Percentiles rank a stretch among this genome's conserved stretches.
Conservation (phyloP, 257 asterid genomes). For the Solanum peruvianum region DNA sequence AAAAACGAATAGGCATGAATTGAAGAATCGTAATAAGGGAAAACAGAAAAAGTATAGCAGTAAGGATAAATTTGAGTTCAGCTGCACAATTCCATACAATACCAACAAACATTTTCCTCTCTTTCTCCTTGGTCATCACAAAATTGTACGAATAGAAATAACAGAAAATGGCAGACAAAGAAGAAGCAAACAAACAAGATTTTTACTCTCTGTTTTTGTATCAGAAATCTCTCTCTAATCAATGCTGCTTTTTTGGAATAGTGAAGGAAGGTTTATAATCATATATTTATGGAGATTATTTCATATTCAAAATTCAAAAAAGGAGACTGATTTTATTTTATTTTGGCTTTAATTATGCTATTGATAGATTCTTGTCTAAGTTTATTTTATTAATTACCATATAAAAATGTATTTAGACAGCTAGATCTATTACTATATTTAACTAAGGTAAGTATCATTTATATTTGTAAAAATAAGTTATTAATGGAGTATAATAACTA, state of each 20-base stretch:
- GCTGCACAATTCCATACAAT: conserved; percentile 62
- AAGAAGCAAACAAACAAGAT: background rate
- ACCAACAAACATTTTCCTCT: conserved; percentile 50
- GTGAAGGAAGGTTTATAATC: background rate
- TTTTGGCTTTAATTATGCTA: background rate
- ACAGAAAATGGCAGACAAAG: background rate
- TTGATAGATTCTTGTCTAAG: background rate
- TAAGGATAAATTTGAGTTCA: conserved; percentile 49
- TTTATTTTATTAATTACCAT: background rate
- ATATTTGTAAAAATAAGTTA: background rate
- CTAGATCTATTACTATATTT: background rate
- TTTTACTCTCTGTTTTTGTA: background rate
- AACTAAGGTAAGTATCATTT: background rate
- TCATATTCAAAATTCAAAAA: background rate
- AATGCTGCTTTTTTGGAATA: background rate
- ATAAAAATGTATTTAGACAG: background rate
- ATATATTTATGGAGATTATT: background rate
- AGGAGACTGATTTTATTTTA: no score
- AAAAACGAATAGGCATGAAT: conserved; percentile 44
- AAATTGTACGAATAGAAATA: background rate
- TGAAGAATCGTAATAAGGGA: conserved; percentile 54
- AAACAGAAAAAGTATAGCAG: conserved; percentile 49
- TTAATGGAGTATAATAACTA: background rate
- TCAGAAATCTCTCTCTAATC: background rate
- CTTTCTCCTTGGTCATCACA: conserved; percentile 14